phyloP scores from a whole-genome alignment of 2,329 filamentous ascomycete genomes.

The Diaporthe humulicola region DNA sequence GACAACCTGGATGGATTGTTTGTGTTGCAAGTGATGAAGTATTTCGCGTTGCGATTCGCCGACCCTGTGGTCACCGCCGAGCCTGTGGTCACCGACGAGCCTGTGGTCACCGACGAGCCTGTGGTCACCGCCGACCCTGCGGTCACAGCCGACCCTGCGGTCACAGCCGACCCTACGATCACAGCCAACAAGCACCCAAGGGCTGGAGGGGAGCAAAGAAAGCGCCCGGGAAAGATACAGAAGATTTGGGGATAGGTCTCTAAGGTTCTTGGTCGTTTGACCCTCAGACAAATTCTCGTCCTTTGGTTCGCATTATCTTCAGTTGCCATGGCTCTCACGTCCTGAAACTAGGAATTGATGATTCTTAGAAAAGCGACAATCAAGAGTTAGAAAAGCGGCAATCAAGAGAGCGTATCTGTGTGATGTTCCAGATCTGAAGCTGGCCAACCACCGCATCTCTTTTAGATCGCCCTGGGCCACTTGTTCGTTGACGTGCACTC shows the following conservation, averaged over 20 bases:
- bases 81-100: no score
- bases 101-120: no score
- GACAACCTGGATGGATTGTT: constrained; percentile 33
- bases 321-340: no score
- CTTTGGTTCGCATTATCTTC: no score
- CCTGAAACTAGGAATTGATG: no score
- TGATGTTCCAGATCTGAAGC: no score
- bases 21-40: neutral
- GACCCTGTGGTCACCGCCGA: no score
- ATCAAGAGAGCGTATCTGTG: no score
- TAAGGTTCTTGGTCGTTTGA: neutral
- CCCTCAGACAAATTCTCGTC: no score
- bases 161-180: neutral
- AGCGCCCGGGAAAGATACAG: neutral
- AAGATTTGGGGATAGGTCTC: neutral
- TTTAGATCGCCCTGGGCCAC: neutral
- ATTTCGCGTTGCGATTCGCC: constrained; percentile 11
- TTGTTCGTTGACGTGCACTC: neutral
- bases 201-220: neutral
- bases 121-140: no score
- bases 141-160: neutral
- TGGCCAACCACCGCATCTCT: neutral
- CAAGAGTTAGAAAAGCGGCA: no score
- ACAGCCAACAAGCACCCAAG: neutral
- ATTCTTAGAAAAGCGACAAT: no score